A percentile compares a stretch with the other conserved stretches of the same genome.
phyloP scores from a whole-genome alignment of 2,329 filamentous ascomycete genomes.

The Penicillium sp. region DNA sequence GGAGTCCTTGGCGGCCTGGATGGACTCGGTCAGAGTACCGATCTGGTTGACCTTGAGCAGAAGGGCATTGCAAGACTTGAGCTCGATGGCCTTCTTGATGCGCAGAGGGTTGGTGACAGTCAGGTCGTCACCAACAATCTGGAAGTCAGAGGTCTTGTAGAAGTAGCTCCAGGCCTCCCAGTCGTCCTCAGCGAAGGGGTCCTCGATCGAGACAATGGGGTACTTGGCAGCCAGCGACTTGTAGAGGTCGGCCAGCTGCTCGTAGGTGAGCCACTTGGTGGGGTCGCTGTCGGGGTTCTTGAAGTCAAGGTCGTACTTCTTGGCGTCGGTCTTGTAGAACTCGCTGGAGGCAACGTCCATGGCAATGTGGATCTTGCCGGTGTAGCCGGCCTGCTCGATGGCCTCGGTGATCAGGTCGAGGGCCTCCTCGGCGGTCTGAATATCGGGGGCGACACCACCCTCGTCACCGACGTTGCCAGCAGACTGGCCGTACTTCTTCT shows the following conservation, averaged over 20 bases:
- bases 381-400: conserved; percentile 94
- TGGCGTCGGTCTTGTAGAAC: conserved; percentile 96
- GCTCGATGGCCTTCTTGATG: conserved; percentile 99
- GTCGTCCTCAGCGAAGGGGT: conserved; percentile 99
- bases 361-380: conserved; percentile 93
- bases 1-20: conserved; percentile 98
- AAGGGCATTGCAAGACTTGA: conserved; percentile 97
- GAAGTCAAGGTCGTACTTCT: conserved; percentile 99
- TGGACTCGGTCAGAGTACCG: conserved; percentile 96
- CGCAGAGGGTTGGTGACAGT: conserved; percentile 98
- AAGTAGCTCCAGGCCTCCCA: conserved; percentile 99
- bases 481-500: conserved; percentile 99
- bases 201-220: conserved; percentile 97
- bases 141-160: conserved; percentile 97
- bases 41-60: conserved; percentile 99
- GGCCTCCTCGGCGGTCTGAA: conserved; percentile 93
- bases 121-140: conserved; percentile 97
- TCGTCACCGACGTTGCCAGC: conserved; percentile 99
- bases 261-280: conserved; percentile 97
- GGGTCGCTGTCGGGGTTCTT: conserved; percentile 98
- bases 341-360: conserved; percentile 99
- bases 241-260: conserved; percentile 93
- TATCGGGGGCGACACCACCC: conserved; percentile 98
- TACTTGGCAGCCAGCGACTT: conserved; percentile 86
- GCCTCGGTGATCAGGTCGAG: conserved; percentile 92